Conservation (phyloP, 345 rosid species). For the Citrus glauca region DNA sequence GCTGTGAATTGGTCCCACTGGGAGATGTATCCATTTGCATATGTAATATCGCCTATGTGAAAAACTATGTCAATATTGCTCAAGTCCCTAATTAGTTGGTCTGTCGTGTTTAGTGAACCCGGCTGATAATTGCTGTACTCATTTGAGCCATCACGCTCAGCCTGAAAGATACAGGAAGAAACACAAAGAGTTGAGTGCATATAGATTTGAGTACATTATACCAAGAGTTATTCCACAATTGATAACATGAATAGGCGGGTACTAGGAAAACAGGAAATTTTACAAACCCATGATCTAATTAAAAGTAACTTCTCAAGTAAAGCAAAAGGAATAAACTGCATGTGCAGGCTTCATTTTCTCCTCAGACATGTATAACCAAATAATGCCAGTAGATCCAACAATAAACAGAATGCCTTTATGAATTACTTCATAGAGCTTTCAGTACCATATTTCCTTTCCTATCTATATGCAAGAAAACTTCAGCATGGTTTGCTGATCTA, state of each 20-base stretch:
- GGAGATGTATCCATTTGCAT: slow-evolving; percentile 72
- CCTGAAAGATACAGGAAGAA: slow-evolving; percentile 37
- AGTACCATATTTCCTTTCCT: background rate
- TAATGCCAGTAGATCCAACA: background rate
- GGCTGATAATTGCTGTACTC: slow-evolving; percentile 74
- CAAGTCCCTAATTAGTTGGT: slow-evolving; percentile 63
- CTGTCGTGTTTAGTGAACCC: slow-evolving; percentile 69
- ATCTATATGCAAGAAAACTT: background rate
- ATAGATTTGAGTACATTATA: no score
- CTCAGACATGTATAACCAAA: background rate
- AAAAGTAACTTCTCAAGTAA: background rate
- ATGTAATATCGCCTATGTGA: slow-evolving; percentile 70
- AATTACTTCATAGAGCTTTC: background rate
- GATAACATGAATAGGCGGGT: no score
- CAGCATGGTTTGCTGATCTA: slow-evolving; percentile 19
- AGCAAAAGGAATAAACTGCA: background rate
- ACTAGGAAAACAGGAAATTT: background rate
- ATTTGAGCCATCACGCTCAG: slow-evolving; percentile 76
- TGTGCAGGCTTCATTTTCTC: no score
- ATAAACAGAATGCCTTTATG: background rate
- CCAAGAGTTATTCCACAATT: no score
- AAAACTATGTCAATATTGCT: slow-evolving; percentile 60
- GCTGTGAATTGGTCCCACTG: slow-evolving; percentile 93
- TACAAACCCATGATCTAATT: background rate
- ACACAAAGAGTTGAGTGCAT: background rate